Base-by-base conservation (phyloP, 192 early-diverging fungal species). In the Powellomyces hirtus region DNA sequence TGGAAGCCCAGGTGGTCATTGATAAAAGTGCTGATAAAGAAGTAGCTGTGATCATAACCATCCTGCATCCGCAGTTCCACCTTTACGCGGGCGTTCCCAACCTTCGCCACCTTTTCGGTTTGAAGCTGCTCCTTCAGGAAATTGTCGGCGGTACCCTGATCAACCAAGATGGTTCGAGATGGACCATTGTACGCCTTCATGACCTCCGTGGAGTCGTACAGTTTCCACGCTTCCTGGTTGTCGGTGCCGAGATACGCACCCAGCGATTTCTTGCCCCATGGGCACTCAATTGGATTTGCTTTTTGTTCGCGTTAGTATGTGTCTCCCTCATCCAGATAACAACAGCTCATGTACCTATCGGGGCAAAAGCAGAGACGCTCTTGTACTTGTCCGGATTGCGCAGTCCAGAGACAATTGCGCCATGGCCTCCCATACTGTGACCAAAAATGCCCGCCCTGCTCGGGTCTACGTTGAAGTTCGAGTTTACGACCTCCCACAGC, bases 1-100 rank as follows among this genome's bases (percentile, higher is more conserved):
- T 94, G 92, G 70, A 91, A 92, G 1, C 70, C 55, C 35, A 94
- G 79, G 66, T 94, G 93, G 53, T 91, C 89, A 10, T 85, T 75
- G 57, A 90, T 63, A 74, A 96, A 92, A 13, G 88, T 86, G 45
- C 81, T 76, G 62, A 96, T 89, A 64, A 93, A 94, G 71, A 73
- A 96, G 73, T 96, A 96, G 22, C 83, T 84, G 68, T 96, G 94
- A 66, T 94, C 92, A 60, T 92, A 96, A 22, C 90, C 92, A 30
- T 89, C 87, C 53, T 89, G 90, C 40, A 44, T 62, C 20, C 67
- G n/a, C 20, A 70, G 4, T 13, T 66, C 26, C 24, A 63, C 64
- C 35, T 75, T 57, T 16, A 66, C 82, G 34, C 64, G 71, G 34
- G 38, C 44, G 27, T 42, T 69, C 7, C 76, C 69, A 6, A 80